Evolutionary conservation across 2,329 filamentous ascomycete genomes (phyloP).

Genomic region (Drechslerella dactyloides): DNA sequence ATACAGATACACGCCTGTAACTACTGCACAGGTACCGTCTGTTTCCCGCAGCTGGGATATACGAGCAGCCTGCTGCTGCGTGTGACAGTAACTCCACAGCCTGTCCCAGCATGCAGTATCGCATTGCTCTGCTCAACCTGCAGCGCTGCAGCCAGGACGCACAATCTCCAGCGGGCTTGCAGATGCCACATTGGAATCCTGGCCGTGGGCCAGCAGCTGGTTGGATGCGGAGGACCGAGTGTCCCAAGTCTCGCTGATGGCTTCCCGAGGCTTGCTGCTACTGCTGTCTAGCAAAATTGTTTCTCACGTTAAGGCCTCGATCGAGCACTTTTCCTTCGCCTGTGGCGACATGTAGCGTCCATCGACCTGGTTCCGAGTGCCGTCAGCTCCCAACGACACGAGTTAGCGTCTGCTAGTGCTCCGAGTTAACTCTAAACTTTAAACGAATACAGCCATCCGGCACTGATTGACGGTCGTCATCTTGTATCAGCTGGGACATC

Average conservation of each 20-base stretch:
- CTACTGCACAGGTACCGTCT: no score
- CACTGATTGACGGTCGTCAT: no score
- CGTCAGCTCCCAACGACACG: slow-evolving; percentile 10
- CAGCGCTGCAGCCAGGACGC: not conserved
- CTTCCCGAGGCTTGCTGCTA: slow-evolving; percentile 14
- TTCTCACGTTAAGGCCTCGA: slow-evolving; percentile 46
- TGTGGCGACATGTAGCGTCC: slow-evolving; percentile 17
- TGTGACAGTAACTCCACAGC: not conserved
- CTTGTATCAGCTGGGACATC: not conserved
- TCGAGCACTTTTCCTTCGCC: slow-evolving; percentile 25
- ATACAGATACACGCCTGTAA: not conserved
- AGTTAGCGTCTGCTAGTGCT: not conserved
- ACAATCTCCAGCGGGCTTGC: slow-evolving; percentile 3
- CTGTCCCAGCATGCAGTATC: no score
- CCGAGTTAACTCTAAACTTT: not conserved
- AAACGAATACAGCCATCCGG: not conserved
- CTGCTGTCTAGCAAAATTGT: slow-evolving; percentile 29
- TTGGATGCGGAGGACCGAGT: slow-evolving; percentile 12
- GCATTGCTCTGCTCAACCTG: not conserved
- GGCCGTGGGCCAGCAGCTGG: slow-evolving; percentile 5
- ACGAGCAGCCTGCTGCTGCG: no score
- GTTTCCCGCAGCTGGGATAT: no score
- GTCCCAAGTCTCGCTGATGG: not conserved
- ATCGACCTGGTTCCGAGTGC: not conserved
- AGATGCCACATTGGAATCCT: slow-evolving; percentile 4